phyloP scores from a whole-genome alignment of 331 rosid genomes.

The Spiraea crenata region DNA sequence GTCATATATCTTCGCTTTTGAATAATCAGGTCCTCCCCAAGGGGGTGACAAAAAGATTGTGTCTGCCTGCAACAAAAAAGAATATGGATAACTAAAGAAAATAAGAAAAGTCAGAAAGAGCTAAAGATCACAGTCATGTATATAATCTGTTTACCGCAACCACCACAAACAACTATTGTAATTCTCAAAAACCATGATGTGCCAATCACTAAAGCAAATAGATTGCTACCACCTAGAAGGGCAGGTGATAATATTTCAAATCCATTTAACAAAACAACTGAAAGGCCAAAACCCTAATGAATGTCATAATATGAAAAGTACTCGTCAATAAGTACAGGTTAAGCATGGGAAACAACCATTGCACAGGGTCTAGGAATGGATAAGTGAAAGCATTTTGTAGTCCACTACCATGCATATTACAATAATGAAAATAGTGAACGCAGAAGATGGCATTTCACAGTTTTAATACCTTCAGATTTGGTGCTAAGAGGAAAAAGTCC shows the following conservation, averaged over 20 bases:
- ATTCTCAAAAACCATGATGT: not conserved
- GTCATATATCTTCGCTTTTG: conserved; percentile 62
- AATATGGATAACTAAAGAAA: not conserved
- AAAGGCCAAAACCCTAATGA: not conserved
- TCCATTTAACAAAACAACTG: not conserved
- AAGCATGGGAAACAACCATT: no score
- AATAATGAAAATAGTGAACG: not conserved
- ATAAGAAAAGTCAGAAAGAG: not conserved
- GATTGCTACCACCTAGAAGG: not conserved
- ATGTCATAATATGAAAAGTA: not conserved
- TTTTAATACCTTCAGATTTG: conserved; percentile 62
- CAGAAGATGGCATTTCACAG: not conserved
- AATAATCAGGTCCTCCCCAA: conserved; percentile 97
- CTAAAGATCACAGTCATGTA: not conserved
- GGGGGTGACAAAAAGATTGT: conserved; percentile 92
- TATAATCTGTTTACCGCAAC: not conserved
- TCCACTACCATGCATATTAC: not conserved
- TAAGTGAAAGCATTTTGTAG: not conserved
- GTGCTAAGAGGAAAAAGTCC: conserved; percentile 81
- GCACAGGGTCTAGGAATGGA: not conserved
- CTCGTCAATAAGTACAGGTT: not conserved
- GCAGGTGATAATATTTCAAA: not conserved
- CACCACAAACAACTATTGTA: no score
- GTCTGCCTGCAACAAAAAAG: conserved; percentile 65
- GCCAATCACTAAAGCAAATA: not conserved